Evolutionary conservation across 441 rosid genomes (phyloP), one percentile per base, ranked within the genome.

Genomic region (Arabidopsis lyrata): DNA sequence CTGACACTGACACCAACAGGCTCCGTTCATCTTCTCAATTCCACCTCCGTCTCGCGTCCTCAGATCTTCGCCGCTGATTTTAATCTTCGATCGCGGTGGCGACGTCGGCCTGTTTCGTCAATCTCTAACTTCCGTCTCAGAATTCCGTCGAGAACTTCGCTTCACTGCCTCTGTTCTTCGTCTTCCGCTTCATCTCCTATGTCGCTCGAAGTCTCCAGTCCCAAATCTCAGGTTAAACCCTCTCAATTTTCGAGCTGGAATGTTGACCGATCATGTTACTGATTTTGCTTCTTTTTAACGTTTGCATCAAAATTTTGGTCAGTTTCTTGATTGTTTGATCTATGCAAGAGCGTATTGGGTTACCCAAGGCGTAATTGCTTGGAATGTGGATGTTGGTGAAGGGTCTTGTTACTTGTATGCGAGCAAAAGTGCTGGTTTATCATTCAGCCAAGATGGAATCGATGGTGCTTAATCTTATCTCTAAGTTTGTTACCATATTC

Each of bases 261-360:
- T 73, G 45, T 39, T 45, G 70, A 62, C 44, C 32, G 60, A 42
- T 66, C 8, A 3, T 60, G 71, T n/a, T n/a, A n/a, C n/a, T n/a
- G n/a, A n/a, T n/a, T n/a, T n/a, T n/a, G n/a, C n/a, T n/a, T n/a
- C n/a, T n/a, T n/a, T n/a, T n/a, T n/a, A n/a, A n/a, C n/a, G n/a
- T n/a, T n/a, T n/a, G n/a, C n/a, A n/a, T n/a, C n/a, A n/a, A n/a
- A n/a, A n/a, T n/a, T n/a, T n/a, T n/a, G n/a, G n/a, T n/a, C 80
- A 86, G 84, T 72, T 85, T 82, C 88, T 81, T 80, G 86, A 83
- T 78, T 63, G 79, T 76, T 83, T 91, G 77, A 41, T 79, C 35
- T 83, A 76, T 68, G 90, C 94, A 6, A 87, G 84, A 76, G 97
- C 94, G 31, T 87, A 83, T 71, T 93, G 97, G 99, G 90, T 86